phyloP scores from a whole-genome alignment of 768 basidiomycete genomes.

The Suillus cothurnatus region DNA sequence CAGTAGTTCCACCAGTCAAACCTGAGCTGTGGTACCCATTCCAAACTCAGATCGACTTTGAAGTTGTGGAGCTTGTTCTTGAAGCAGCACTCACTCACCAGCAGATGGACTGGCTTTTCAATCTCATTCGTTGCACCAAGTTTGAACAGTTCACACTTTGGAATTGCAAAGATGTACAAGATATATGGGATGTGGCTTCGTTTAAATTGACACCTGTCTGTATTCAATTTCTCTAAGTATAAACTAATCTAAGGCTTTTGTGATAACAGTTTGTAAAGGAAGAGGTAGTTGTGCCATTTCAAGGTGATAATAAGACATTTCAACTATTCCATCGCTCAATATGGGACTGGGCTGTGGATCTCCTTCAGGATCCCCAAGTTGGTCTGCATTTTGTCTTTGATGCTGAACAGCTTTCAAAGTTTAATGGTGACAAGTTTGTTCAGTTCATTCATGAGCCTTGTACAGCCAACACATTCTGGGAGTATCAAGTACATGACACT shows the following conservation, averaged over 20 bases:
- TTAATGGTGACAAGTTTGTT: slow-evolving; percentile 27
- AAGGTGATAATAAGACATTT: slow-evolving; percentile 12
- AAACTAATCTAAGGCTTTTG: background rate
- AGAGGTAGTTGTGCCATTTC: slow-evolving; percentile 21
- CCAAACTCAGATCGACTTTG: slow-evolving; percentile 29
- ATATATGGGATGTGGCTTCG: slow-evolving; percentile 22
- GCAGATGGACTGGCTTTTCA: slow-evolving; percentile 21
- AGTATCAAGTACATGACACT: slow-evolving; percentile 34
- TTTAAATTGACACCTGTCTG: slow-evolving; percentile 14
- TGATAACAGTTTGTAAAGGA: slow-evolving; percentile 18
- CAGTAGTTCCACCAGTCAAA: background rate
- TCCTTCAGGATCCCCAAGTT: slow-evolving; percentile 31
- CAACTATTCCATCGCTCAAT: slow-evolving; percentile 24
- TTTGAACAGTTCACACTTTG: slow-evolving; percentile 14
- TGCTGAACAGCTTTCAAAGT: slow-evolving; percentile 31
- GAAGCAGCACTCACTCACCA: slow-evolving; percentile 22
- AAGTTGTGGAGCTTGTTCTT: slow-evolving; percentile 1
- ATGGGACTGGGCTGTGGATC: slow-evolving; percentile 31
- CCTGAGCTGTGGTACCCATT: slow-evolving; percentile 35
- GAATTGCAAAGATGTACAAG: slow-evolving; percentile 10
- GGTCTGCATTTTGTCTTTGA: slow-evolving; percentile 33
- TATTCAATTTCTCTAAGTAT: background rate
- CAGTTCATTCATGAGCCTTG: slow-evolving; percentile 39
- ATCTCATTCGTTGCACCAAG: slow-evolving; percentile 14
- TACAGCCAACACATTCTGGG: slow-evolving; percentile 38